Evolutionary conservation across 78 protist genomes (phyloP).

Genomic region (Fonticula alba): DNA sequence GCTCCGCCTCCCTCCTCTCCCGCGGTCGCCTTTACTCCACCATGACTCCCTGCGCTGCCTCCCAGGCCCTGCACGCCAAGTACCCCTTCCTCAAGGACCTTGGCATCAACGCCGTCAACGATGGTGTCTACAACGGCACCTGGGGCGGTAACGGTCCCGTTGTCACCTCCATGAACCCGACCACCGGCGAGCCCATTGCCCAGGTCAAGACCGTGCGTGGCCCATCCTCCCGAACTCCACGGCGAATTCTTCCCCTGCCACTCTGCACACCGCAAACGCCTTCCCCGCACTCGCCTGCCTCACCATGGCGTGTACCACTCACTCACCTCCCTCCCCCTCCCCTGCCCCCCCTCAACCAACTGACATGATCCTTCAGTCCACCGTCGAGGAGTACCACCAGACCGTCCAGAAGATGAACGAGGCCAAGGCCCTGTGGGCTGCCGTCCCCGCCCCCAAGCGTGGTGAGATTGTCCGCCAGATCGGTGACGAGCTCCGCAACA

Average conservation of each 20-base stretch:
- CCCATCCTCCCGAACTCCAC: not conserved
- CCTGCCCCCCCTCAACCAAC: not conserved
- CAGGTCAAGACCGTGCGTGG: not conserved
- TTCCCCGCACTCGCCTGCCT: not conserved
- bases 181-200: not conserved
- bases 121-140: not conserved
- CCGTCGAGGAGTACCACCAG: not conserved
- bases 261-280: not conserved
- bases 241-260: not conserved
- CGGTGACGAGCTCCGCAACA: conserved; percentile 42
- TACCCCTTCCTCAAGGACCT: not conserved
- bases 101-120: not conserved
- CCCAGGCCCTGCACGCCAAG: too few relatives aligned
- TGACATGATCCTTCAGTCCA: not conserved
- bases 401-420: not conserved
- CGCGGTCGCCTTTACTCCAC: too few relatives aligned
- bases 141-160: not conserved
- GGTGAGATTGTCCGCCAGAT: conserved; percentile 72
- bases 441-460: conserved; percentile 57
- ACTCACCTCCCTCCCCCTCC: too few relatives aligned
- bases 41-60: too few relatives aligned
- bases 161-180: not conserved
- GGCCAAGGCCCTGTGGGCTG: not conserved
- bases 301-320: too few relatives aligned
- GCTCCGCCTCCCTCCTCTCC: too few relatives aligned